These are phyloP conservation scores for Tubosaeta sp. DNA, from an alignment of 768 basidiomycete genomes.

Conservation along the genomic window DNA sequence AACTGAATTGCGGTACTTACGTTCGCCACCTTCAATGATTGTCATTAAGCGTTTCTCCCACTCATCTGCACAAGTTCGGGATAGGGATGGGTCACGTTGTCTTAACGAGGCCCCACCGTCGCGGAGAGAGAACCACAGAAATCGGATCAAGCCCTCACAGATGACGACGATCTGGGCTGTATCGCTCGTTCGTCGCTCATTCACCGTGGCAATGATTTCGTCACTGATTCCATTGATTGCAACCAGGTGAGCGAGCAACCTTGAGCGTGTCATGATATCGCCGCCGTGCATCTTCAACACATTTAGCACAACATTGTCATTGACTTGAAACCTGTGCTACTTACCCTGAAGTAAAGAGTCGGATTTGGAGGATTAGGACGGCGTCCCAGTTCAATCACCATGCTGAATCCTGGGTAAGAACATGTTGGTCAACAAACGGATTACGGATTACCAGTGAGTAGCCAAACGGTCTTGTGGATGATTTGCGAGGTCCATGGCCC, in stretches of 20 bases:
- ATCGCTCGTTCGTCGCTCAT: conserved; percentile 21
- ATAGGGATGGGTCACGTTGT: conserved; percentile 11
- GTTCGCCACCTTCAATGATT: conserved; percentile 16
- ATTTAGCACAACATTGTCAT: neutral
- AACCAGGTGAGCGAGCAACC: conserved; percentile 15
- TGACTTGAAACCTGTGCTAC: neutral
- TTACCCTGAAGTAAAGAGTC: conserved; percentile 21
- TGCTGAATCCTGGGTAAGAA: conserved; percentile 7
- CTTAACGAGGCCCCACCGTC: conserved; percentile 24
- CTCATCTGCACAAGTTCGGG: conserved; percentile 14
- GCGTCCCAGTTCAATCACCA: conserved; percentile 22
- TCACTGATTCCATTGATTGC: conserved; percentile 10
- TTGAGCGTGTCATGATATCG: conserved; percentile 18
- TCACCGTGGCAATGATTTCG: conserved; percentile 17
- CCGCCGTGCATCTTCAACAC: conserved; percentile 22
- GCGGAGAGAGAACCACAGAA: conserved; percentile 29
- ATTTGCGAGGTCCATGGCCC: conserved; percentile 28
- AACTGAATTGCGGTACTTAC: conserved; percentile 11
- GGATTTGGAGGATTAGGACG: conserved; percentile 13
- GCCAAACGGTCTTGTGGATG: conserved; percentile 22
- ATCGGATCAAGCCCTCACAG: conserved; percentile 20
- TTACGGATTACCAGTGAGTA: conserved; percentile 18
- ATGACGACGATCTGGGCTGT: conserved; percentile 26
- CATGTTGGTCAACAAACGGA: neutral
- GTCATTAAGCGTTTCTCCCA: conserved; percentile 16